Base-by-base conservation (phyloP, 305 asterid species). In the Rubia tinctorum region DNA sequence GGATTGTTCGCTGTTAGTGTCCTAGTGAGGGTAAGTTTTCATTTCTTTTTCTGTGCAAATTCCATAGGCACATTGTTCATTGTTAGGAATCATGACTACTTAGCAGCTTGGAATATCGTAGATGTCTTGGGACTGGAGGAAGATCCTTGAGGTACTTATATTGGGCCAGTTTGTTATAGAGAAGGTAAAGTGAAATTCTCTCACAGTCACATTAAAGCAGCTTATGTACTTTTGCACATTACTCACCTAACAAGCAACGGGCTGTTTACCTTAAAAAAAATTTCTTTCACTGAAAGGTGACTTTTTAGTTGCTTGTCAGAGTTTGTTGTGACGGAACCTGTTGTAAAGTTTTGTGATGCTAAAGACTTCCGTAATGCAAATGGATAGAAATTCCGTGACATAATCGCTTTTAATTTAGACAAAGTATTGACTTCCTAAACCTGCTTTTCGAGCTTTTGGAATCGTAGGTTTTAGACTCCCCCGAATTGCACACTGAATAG, bases 41-140 rank as follows among this genome's bases (percentile, higher is more conserved):
- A 71, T 30, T 74, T n/a, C 55, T 2, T 23, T 58, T 34, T 70
- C 25, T 68, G 39, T 61, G 45, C 74, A 73, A 34, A 18, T 66
- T 56, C 65, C 66, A 6, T 75, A 6, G 18, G 42, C 69, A 22
- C 12, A n/a, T 23, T 12, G 55, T 30, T 71, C 14, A 23, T 55
- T 20, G 25, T 45, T 71, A 37, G 58, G 43, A 20, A 51, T 37
- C 64, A 14, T 61, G 74, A 47, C 39, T 73, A 77, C 47, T 68
- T 76, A 71, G 60, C 69, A 3, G 30, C 77, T 71, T 74, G 58
- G 25, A 74, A 44, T 78, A 8, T 60, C 78, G 68, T 80, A 91
- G 97, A 91, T 93, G 93, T 91, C 97, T 45, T 93, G 96, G 96
- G 96, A 93, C 83, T 93, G 97, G 98, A 91, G 98, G 80, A 91